phyloP scores from a whole-genome alignment of 768 basidiomycete genomes.

The Boletus subcaerulescens region DNA sequence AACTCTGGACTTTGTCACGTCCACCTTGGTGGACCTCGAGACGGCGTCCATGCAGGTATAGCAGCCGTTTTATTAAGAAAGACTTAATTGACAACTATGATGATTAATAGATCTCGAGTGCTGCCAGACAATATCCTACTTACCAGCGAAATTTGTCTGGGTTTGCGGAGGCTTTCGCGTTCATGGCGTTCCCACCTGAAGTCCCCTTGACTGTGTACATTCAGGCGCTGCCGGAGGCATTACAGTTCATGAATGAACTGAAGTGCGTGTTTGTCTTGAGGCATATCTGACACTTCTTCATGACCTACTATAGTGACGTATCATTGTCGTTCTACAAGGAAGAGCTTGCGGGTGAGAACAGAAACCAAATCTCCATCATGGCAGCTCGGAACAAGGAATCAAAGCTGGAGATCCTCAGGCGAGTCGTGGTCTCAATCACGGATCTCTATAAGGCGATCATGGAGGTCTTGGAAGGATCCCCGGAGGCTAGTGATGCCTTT shows the following conservation, averaged over 20 bases:
- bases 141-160: not conserved
- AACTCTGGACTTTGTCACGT: not conserved
- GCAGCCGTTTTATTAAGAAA: not conserved
- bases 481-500: slow-evolving; percentile 1
- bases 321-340: not conserved
- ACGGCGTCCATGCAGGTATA: not conserved
- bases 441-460: slow-evolving; percentile 18
- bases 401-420: slow-evolving; percentile 23
- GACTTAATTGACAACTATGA: too few species aligned
- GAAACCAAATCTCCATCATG: slow-evolving; percentile 30
- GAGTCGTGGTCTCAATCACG: slow-evolving; percentile 18
- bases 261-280: slow-evolving; percentile 29
- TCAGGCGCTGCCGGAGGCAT: not conserved
- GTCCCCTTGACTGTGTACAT: not conserved
- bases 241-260: slow-evolving; percentile 22
- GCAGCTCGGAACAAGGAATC: slow-evolving; percentile 17
- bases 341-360: slow-evolving; percentile 21
- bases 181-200: not conserved
- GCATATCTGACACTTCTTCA: not conserved
- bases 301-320: slow-evolving; percentile 8
- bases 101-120: not conserved
- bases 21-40: not conserved
- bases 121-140: not conserved
- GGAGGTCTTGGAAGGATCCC: slow-evolving; percentile 16
- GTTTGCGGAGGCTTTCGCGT: not conserved